Conservation (phyloP, 139 green algal genomes). For the Chara braunii region DNA sequence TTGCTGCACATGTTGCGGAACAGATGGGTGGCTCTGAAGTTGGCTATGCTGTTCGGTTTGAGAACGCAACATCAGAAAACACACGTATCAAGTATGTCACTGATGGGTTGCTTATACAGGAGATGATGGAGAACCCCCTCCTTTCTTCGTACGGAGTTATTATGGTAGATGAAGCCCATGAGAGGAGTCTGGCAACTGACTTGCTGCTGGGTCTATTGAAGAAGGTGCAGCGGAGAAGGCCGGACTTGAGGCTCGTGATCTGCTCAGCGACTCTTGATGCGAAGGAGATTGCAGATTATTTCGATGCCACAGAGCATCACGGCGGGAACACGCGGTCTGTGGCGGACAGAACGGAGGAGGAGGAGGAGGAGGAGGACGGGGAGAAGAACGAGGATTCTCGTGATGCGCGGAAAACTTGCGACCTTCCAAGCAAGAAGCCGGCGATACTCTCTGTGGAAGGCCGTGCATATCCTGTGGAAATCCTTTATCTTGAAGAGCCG, state of each 20-base stretch:
- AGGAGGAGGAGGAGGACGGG: no score
- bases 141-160: slow-evolving; percentile 69
- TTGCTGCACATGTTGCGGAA: background rate
- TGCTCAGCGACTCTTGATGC: slow-evolving; percentile 77
- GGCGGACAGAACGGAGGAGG: no score
- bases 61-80: slow-evolving; percentile 46
- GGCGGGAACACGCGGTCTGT: no score
- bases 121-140: slow-evolving; percentile 81
- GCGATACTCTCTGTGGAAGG: background rate
- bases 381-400: no score
- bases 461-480: background rate
- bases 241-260: slow-evolving; percentile 79
- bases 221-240: slow-evolving; percentile 56
- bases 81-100: slow-evolving; percentile 84
- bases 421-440: no score
- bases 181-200: slow-evolving; percentile 76
- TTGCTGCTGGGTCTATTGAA: slow-evolving; percentile 83
- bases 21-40: slow-evolving; percentile 7
- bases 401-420: no score
- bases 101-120: slow-evolving; percentile 71
- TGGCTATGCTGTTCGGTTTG: slow-evolving; percentile 77
- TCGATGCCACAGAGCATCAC: slow-evolving; percentile 58
- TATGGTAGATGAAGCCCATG: slow-evolving; percentile 89
- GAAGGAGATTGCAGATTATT: slow-evolving; percentile 54
- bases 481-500: slow-evolving; percentile 66